Percentiles rank a stretch among this genome's conserved stretches.
phyloP scores from a whole-genome alignment of 2,329 filamentous ascomycete genomes.

The Curvularia sp. region DNA sequence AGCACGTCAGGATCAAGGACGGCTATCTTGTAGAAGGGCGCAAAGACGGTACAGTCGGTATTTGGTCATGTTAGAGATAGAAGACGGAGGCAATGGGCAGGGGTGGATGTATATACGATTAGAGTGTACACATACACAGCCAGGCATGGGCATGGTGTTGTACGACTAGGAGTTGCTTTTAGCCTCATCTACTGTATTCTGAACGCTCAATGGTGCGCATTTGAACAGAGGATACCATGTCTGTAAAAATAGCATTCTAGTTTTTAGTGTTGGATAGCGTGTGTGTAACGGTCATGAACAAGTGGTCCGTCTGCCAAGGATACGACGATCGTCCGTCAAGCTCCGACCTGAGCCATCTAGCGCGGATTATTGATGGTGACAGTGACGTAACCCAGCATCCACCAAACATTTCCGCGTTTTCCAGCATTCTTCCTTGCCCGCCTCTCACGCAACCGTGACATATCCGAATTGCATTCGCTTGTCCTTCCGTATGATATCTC shows the following conservation, averaged over 20 bases:
- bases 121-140: constrained; percentile 20
- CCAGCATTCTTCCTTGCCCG: constrained; percentile 5
- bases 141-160: constrained; percentile 21
- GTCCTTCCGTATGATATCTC: constrained; percentile 8
- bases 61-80: constrained; percentile 66
- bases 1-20: constrained; percentile 88
- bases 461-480: constrained; percentile 5
- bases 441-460: constrained; percentile 2
- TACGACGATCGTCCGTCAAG: background rate
- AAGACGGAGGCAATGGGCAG: background rate
- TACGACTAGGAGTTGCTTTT: constrained; percentile 10
- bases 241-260: background rate
- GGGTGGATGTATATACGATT: constrained; percentile 22
- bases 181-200: constrained; percentile 1
- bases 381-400: constrained; percentile 27
- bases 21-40: constrained; percentile 93
- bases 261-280: background rate
- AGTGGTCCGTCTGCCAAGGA: background rate
- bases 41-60: constrained; percentile 83
- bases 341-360: background rate
- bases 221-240: background rate
- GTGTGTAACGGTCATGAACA: background rate
- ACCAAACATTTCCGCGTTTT: constrained; percentile 28
- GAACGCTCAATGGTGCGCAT: background rate
- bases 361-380: background rate